Conservation (phyloP, 2,329 filamentous ascomycete genomes). For the Alternaria arbusti region DNA sequence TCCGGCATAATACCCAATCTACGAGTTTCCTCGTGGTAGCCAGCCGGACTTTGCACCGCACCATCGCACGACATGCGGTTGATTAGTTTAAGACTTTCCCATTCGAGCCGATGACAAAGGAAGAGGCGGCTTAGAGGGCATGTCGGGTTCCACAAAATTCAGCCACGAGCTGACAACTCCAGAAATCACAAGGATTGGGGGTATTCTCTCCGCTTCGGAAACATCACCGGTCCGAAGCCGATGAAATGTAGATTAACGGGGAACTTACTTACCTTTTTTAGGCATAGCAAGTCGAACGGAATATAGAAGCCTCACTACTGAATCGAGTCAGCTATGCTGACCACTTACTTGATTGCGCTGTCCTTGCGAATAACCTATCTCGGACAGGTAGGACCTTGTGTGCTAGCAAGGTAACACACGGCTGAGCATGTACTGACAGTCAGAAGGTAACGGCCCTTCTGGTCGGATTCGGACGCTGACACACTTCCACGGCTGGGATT, state of each 20-base stretch:
- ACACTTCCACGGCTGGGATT: not conserved
- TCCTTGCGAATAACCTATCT: not conserved
- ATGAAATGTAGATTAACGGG: not conserved
- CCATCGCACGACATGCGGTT: not conserved
- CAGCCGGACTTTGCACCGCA: not conserved
- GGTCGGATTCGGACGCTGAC: not conserved
- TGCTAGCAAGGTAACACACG: not conserved
- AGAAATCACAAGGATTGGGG: not conserved
- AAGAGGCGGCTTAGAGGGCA: not conserved
- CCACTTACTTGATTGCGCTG: not conserved
- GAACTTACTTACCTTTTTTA: not conserved
- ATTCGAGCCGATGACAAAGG: not conserved
- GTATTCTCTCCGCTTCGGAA: not conserved
- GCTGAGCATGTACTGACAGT: not conserved
- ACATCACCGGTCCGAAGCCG: not conserved
- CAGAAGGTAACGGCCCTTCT: not conserved
- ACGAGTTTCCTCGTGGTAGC: not conserved
- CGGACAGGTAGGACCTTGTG: not conserved
- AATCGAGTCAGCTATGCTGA: not conserved
- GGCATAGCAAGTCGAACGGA: not conserved
- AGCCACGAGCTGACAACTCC: not conserved
- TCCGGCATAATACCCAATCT: not conserved
- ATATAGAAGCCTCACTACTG: not conserved
- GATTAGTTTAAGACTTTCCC: not conserved
- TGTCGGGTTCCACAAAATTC: not conserved